A percentile compares a stretch with the other conserved stretches of the same genome.
Conservation (phyloP, 2,329 filamentous ascomycete species). For the Epichloe uncinata region DNA sequence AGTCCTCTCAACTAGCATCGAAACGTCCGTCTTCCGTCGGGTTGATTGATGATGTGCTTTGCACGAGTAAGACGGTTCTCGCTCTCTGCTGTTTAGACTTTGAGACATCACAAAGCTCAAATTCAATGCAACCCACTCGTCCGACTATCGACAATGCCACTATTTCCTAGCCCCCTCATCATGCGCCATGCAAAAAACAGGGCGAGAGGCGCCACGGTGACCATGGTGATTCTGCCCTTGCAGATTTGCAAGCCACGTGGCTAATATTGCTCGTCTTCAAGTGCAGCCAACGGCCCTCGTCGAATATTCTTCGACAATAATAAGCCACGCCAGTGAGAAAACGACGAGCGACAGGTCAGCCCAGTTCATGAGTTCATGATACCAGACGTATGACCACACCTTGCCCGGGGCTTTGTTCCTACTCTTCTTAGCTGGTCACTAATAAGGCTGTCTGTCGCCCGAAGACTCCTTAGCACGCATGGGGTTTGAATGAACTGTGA, state of each 20-base stretch:
- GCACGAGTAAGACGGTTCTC: slow-evolving; percentile 1
- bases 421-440: background rate
- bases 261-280: background rate
- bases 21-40: background rate
- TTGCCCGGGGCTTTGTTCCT: background rate
- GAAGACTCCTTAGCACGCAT: background rate
- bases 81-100: background rate
- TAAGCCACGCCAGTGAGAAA: slow-evolving; percentile 2
- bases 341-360: slow-evolving; percentile 2
- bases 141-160: background rate
- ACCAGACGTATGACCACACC: background rate
- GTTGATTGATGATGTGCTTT: background rate
- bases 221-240: too few relatives aligned
- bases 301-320: background rate
- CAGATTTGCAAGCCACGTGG: too few relatives aligned
- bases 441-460: background rate
- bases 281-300: background rate
- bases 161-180: background rate
- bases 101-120: background rate
- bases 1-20: background rate
- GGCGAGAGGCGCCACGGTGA: too few relatives aligned
- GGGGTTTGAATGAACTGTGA: background rate
- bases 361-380: background rate
- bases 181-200: too few relatives aligned
- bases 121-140: background rate